Base-by-base conservation (phyloP, 345 rosid genomes). In the Dovyalis caffra region DNA sequence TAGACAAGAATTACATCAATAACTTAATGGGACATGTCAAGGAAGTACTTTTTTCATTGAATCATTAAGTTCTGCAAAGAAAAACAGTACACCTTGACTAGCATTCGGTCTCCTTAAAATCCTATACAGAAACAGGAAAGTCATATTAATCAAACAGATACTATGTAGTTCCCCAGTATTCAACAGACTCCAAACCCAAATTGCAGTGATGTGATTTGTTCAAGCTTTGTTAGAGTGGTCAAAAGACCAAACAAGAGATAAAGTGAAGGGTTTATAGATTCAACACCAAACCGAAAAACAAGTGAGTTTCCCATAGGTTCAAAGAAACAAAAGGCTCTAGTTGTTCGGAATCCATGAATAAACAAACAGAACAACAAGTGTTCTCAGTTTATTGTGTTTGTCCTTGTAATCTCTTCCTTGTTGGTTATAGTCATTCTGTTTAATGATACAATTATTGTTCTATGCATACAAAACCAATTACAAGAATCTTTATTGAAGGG, bases 311-410 rank as follows among this genome's bases (percentile, higher is more conserved):
- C 49, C 65, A 63, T 76, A 70, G 51, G 38, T 53, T 73, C 74
- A 68, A 56, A 68, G 70, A 47, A 64, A 70, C 33, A 26, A 64
- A 64, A 76, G 26, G 64, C 69, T 72, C 29, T 21, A 11, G 67
- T 56, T 34, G 66, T 45, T 72, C 72, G 49, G 72, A 77, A 78
- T 69, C 70, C 74, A 79, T 49, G 79, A 31, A 64, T 74, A 83
- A 72, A 68, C 76, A 81, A 61, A 72, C 61, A 74, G 58, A 79
- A 68, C 73, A 77, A 5, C 82, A 68, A 29, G 75, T 28, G 77
- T 64, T 76, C 56, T 64, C 45, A 74, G 73, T 81, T 74, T 57
- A 66, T 56, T 34, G 35, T 68, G 77, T 56, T 60, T 73, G 80
- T 74, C 66, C 73, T 47, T 51, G 70, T 63, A 57, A 78, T 76